phyloP scores from a whole-genome alignment of 2,329 filamentous ascomycete genomes.

The Pseudohalonectria lignicola region DNA sequence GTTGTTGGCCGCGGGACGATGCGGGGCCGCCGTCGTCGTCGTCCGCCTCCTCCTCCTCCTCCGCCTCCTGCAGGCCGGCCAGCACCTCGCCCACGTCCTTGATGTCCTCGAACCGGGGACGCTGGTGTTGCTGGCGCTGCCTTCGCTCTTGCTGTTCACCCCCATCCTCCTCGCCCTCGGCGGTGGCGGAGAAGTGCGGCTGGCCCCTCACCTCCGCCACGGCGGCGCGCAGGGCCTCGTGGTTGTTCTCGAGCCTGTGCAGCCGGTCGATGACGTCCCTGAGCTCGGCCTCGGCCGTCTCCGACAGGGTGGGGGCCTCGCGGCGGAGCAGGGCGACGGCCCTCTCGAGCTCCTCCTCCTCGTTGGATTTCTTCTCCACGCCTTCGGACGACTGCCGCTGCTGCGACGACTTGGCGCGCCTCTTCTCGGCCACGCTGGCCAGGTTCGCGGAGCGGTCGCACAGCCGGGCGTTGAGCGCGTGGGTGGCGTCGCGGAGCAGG shows the following conservation, averaged over 20 bases:
- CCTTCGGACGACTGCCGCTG: too few species aligned
- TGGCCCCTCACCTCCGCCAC: not conserved
- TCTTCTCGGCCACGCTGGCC: slow-evolving; percentile 18
- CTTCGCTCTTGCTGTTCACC: slow-evolving; percentile 8
- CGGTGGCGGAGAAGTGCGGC: slow-evolving; percentile 1
- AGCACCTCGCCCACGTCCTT: slow-evolving; percentile 1
- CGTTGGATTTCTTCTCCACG: slow-evolving; percentile 8
- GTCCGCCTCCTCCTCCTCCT: slow-evolving; percentile 8
- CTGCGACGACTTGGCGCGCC: slow-evolving; percentile 21
- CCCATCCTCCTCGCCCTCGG: slow-evolving; percentile 5
- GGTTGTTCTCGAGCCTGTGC: slow-evolving; percentile 38
- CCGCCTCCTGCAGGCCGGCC: slow-evolving; percentile 2
- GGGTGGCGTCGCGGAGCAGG: slow-evolving; percentile 32
- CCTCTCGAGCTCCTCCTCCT: slow-evolving; percentile 19
- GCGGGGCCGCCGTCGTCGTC: slow-evolving; percentile 10
- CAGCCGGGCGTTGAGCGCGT: slow-evolving; percentile 34
- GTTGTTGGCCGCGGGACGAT: slow-evolving; percentile 10
- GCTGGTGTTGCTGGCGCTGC: too few species aligned
- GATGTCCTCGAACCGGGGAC: slow-evolving; percentile 1
- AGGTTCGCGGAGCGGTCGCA: slow-evolving; percentile 23
- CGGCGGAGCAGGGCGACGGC: slow-evolving; percentile 23
- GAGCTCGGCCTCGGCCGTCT: slow-evolving; percentile 31
- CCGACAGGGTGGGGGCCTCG: slow-evolving; percentile 29
- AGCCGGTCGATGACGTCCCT: slow-evolving; percentile 37
- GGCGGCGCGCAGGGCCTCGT: slow-evolving; percentile 18